Percentiles rank a stretch among this genome's conserved stretches.
phyloP scores from a whole-genome alignment of 257 asterid species.

The Plantago major region DNA sequence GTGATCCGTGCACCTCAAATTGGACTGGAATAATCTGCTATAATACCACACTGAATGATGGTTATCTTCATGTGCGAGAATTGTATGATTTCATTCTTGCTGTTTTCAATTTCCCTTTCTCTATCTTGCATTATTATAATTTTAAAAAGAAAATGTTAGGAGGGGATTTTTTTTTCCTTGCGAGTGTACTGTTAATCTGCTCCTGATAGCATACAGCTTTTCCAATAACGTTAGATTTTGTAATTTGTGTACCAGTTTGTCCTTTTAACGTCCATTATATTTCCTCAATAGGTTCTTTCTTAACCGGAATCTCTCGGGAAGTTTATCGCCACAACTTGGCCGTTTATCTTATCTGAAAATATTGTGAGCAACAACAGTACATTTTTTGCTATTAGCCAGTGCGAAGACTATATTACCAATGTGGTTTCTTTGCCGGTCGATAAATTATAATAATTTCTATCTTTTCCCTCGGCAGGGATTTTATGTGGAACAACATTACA shows the following conservation, averaged over 20 bases:
- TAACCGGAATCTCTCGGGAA: constrained; percentile 55
- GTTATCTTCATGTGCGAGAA: constrained; percentile 62
- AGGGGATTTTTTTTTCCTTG: neutral
- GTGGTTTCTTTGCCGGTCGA: neutral
- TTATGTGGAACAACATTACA: constrained; percentile 80
- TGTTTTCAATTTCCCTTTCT: neutral
- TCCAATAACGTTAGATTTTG: neutral
- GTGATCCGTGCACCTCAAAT: constrained; percentile 68
- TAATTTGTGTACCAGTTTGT: neutral
- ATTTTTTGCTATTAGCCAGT: constrained; percentile 7
- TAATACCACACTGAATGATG: constrained; percentile 46
- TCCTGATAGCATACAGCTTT: neutral
- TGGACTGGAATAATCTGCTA: constrained; percentile 74
- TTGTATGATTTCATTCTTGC: constrained; percentile 46
- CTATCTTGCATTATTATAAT: neutral
- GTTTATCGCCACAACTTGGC: constrained; percentile 73
- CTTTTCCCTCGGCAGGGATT: constrained; percentile 48
- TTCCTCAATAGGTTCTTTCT: constrained; percentile 45
- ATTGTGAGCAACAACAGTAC: constrained; percentile 49
- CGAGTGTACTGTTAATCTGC: neutral
- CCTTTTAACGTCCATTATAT: neutral
- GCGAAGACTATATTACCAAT: constrained; percentile 6
- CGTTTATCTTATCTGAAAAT: constrained; percentile 56
- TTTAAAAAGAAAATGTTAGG: neutral
- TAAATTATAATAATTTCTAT: constrained; percentile 8